Percentiles rank a stretch among this genome's conserved stretches.
Conservation (phyloP, 805 yeast genomes). For the Clavispora phyllophila region DNA sequence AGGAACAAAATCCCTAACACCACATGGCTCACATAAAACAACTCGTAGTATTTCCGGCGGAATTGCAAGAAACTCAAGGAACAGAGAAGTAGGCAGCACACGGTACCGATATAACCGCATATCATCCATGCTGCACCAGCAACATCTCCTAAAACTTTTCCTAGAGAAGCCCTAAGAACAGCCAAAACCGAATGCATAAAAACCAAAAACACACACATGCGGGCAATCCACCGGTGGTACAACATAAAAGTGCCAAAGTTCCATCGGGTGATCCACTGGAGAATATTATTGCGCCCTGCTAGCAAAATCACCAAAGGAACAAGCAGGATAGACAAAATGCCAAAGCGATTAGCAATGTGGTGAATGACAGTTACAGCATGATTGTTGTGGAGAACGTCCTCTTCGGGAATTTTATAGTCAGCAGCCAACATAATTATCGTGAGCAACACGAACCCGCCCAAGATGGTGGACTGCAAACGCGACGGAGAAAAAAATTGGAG, state of each 20-base stretch:
- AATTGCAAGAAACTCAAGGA: conserved; percentile 15
- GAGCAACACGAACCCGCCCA: neutral
- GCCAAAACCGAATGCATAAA: conserved; percentile 8
- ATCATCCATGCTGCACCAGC: conserved; percentile 5
- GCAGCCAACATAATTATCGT: neutral
- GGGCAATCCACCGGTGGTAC: conserved; percentile 15
- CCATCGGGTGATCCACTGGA: conserved; percentile 15
- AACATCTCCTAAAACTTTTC: conserved; percentile 2
- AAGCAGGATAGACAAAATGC: conserved; percentile 7
- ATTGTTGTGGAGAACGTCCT: neutral
- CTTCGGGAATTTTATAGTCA: neutral
- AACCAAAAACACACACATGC: conserved; percentile 11
- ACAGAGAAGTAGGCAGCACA: conserved; percentile 9
- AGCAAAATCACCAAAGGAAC: conserved; percentile 13
- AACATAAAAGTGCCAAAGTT: conserved; percentile 12
- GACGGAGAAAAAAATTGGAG: conserved; percentile 4
- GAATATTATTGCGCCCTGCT: conserved; percentile 16
- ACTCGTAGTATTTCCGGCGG: conserved; percentile 20
- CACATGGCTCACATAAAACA: conserved; percentile 19
- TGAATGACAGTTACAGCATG: neutral
- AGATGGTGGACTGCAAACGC: conserved; percentile 1
- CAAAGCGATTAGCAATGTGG: conserved; percentile 12
- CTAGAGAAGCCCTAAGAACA: conserved; percentile 2
- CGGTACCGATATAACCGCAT: conserved; percentile 11
- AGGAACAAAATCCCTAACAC: conserved; percentile 18